A percentile compares a stretch with the other conserved stretches of the same genome.
These are phyloP conservation scores for Trichoderma polysporum DNA, from an alignment of 2,329 filamentous ascomycete species.

Conservation along the genomic window DNA sequence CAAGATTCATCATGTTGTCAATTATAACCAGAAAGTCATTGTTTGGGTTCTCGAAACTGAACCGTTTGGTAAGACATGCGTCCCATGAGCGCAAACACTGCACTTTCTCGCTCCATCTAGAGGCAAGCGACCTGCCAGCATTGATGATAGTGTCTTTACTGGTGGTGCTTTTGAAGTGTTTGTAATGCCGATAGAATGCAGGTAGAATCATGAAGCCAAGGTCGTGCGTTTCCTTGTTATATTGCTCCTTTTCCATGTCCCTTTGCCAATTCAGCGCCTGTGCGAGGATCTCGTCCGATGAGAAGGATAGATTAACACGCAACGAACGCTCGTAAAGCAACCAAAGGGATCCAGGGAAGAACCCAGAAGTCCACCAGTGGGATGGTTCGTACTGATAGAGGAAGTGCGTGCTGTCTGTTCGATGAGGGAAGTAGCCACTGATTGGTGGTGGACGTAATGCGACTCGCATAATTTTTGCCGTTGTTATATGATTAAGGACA, in stretches of 20 bases:
- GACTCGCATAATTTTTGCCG: conserved; percentile 9
- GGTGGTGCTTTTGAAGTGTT: neutral
- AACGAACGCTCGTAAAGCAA: conserved; percentile 20
- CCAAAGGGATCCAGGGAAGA: conserved; percentile 23
- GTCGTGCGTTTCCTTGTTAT: conserved; percentile 21
- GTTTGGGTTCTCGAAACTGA: conserved; percentile 9
- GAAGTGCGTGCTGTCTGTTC: neutral
- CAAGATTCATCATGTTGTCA: conserved; percentile 27
- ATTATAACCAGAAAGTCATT: conserved; percentile 22
- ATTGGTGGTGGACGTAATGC: conserved; percentile 1
- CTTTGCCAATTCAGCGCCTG: conserved; percentile 21
- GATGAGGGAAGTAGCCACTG: conserved; percentile 8
- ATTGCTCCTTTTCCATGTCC: conserved; percentile 20
- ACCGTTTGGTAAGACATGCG: conserved; percentile 1
- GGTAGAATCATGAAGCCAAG: conserved; percentile 24
- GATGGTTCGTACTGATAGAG: conserved; percentile 14
- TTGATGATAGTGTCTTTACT: conserved; percentile 19
- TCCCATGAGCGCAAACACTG: conserved; percentile 23
- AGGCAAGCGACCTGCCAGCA: conserved; percentile 17
- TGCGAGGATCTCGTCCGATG: conserved; percentile 17
- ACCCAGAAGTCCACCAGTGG: conserved; percentile 17
- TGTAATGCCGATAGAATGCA: conserved; percentile 16
- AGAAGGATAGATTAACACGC: neutral
- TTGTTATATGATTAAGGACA: neutral
- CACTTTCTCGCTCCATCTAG: conserved; percentile 22